These are phyloP conservation scores for Plasmodium ovale DNA, from an alignment of 169 alveolate species.

Conservation along the genomic window DNA sequence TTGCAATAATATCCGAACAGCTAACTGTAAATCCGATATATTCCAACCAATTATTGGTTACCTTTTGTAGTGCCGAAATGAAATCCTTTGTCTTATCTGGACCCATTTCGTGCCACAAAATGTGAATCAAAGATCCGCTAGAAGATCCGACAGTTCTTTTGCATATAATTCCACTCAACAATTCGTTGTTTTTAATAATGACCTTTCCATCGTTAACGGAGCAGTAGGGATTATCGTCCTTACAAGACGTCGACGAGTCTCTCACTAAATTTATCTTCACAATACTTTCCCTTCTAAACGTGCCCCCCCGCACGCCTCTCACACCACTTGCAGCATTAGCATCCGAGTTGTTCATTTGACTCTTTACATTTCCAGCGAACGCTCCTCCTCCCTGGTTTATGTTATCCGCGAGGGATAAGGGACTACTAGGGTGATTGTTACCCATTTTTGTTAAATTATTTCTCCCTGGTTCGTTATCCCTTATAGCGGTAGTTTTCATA, in stretches of 20 bases:
- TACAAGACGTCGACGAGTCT: conserved; percentile 79
- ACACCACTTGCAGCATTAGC: neutral
- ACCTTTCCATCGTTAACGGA: conserved; percentile 85
- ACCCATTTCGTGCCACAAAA: conserved; percentile 98
- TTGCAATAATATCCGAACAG: conserved; percentile 98
- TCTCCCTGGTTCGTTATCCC: conserved; percentile 4
- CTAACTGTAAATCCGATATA: conserved; percentile 99
- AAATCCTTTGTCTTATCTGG: conserved; percentile 97
- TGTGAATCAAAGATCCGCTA: conserved; percentile 98
- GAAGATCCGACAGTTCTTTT: conserved; percentile 98
- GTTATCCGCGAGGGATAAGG: conserved; percentile 10
- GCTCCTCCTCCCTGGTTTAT: conserved; percentile 5
- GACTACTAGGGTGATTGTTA: conserved; percentile 43
- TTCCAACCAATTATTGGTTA: conserved; percentile 98
- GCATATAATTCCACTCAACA: conserved; percentile 96
- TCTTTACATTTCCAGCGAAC: neutral
- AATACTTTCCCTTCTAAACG: conserved; percentile 77
- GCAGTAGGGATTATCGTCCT: conserved; percentile 82
- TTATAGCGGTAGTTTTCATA: too few species aligned
- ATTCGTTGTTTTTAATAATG: conserved; percentile 96
- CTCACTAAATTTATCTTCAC: conserved; percentile 75
- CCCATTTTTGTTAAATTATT: neutral
- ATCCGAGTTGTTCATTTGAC: neutral
- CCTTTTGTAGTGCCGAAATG: conserved; percentile 95
- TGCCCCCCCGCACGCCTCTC: conserved; percentile 83